Evolutionary conservation across 371 early-diverging fungal species (phyloP), one percentile per base, ranked within the genome.

Genomic region (Mucor sp.): DNA sequence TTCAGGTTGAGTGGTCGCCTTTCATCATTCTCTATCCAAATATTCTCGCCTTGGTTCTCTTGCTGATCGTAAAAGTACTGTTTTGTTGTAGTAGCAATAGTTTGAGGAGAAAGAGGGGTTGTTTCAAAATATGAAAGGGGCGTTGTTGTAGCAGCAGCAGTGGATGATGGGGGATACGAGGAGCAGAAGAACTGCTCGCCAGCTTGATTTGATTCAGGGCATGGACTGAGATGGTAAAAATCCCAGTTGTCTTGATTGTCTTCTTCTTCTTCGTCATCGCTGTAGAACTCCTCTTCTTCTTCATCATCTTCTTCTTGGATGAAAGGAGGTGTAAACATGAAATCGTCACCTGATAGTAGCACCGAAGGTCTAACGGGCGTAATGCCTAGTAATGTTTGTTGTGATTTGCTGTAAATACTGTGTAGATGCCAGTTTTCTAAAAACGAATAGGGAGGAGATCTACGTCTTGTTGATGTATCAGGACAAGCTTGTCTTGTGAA

Each of bases 341-440:
- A 75, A 37, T 83, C 83, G 37, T 83, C 83, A 32, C 81, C 83
- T 28, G 75, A 75, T 23, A 83, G 60, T 14, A 77, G 44, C 12
- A 83, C 83, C 14, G 75, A 68, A 14, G 83, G 77, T 35, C 66
- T 75, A 14, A 75, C 71, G 39, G 76, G 59, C 9, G 71, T 55
- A 43, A 83, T 71, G 0, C 83, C 83, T 17, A 83, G 53, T 33
- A 83, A 21, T 47, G 73, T 79, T 68, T 80, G 79, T 47, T 83
- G 83, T 58, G 83, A 78, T 71, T 83, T 83, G 68, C 77, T 75
- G 50, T 83, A 83, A 61, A 83, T 83, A 65, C 72, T 80, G 64
- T 83, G 83, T 15, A 83, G 44, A 44, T 72, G 73, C 80, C 75
- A 79, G 33, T 70, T 80, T 53, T 80, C 79, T 35, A 77, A 53